Base-by-base conservation (phyloP, 805 yeast genomes). In the Wickerhamiella parazyma region DNA sequence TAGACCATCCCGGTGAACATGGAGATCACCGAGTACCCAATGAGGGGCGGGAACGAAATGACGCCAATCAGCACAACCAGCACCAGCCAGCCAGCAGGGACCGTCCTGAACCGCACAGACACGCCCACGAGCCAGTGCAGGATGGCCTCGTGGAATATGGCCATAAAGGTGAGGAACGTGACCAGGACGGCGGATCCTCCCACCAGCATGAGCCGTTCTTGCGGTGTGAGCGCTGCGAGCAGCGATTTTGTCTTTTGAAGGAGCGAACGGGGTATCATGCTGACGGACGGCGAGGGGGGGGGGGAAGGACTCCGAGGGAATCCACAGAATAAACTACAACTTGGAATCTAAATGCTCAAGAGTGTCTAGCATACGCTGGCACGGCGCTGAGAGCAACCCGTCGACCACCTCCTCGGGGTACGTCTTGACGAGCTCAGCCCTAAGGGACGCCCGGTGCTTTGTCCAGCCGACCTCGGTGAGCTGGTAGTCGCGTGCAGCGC, bases 11-110 rank as follows among this genome's bases (percentile, higher is more conserved):
- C 98, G 4, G 76, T 66, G 12, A 79, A 56, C 38, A 80, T 69
- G 16, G 80, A 70, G 16, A 82, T 59, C 17, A 78, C 68, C 4
- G 89, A 71, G 62, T 78, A 87, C 1, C 98, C 98, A 26, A 85
- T 60, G 51, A 89, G 50, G 1, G 97, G 98, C 1, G 98, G 97
- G 65, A 89, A 87, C 0, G 91, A 76, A 4, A 87, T 86, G 1
- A 70, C 21, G 50, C 79, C 72, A 3, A 86, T 61, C 37, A 78
- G 58, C 3, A 60, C 14, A 41, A 77, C 71, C 45, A 87, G 50
- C 2, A 65, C 47, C 3, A 63, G 46, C 49, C 63, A 56, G 35
- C 67, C 66, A 16, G 57, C 57, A 18, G 52, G 54, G 44, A 60
- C 50, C 26, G 50, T 50, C 17, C 55, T 49, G 55, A 62, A 63